Percentiles rank a stretch among this genome's conserved stretches.
Conservation (phyloP, 116 monocot genomes). For the Papilionanthe hybrid region DNA sequence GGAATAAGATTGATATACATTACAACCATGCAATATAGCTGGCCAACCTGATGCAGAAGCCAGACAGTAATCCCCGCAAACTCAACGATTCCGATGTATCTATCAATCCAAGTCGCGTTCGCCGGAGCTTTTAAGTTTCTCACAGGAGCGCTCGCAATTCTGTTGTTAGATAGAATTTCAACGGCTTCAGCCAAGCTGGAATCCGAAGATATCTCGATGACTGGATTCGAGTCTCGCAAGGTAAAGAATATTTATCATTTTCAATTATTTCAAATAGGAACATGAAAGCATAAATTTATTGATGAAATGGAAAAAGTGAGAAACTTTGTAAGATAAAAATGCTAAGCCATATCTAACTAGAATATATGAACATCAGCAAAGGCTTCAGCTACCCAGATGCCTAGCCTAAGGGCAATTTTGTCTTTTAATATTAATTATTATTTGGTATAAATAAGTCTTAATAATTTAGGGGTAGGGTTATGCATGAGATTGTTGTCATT, state of each 20-base stretch:
- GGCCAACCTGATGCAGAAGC: slow-evolving; percentile 80
- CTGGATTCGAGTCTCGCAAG: slow-evolving; percentile 26
- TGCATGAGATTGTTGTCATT: too few relatives aligned
- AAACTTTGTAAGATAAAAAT: background rate
- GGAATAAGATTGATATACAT: background rate
- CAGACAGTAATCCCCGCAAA: slow-evolving; percentile 88
- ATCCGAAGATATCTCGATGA: slow-evolving; percentile 82
- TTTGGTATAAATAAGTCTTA: too few relatives aligned
- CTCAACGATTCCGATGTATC: slow-evolving; percentile 87
- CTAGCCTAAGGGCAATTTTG: too few relatives aligned
- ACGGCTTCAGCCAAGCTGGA: slow-evolving; percentile 65
- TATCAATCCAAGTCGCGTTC: slow-evolving; percentile 91
- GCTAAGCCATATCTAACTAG: too few relatives aligned
- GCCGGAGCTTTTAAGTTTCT: slow-evolving; percentile 62
- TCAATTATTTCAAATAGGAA: background rate
- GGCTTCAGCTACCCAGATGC: too few relatives aligned
- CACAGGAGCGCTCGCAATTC: slow-evolving; percentile 77
- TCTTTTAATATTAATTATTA: too few relatives aligned
- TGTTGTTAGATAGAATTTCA: slow-evolving; percentile 66
- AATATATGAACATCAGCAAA: too few relatives aligned
- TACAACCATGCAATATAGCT: background rate
- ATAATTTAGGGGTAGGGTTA: too few relatives aligned
- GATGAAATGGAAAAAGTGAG: background rate
- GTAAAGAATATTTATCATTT: background rate
- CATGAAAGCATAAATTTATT: too few relatives aligned